Percentiles rank a stretch among this genome's conserved stretches.
Conservation (phyloP, 2,329 filamentous ascomycete genomes). For the Trichoderma semiorbis region DNA sequence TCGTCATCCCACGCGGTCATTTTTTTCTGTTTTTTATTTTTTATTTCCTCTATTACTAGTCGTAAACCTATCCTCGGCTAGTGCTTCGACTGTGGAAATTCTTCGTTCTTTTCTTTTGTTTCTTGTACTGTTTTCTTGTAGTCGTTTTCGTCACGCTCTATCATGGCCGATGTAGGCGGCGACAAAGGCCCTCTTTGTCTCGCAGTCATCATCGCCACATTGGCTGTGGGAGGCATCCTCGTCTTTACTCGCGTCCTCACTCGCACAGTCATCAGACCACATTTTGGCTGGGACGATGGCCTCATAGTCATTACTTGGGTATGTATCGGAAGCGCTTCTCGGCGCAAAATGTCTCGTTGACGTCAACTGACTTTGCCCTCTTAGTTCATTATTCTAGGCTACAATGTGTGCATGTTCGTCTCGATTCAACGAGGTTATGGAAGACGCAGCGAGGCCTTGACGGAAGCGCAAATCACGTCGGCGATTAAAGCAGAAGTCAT, state of each 20-base stretch:
- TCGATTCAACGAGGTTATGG: neutral
- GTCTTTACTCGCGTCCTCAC: neutral
- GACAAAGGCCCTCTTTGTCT: neutral
- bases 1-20: neutral
- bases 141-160: neutral
- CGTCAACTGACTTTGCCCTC: neutral
- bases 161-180: neutral
- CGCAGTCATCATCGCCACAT: neutral
- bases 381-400: neutral
- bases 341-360: neutral
- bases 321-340: neutral
- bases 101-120: neutral
- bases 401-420: neutral
- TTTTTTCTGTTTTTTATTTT: neutral
- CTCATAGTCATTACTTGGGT: neutral
- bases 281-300: neutral
- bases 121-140: neutral
- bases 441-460: neutral
- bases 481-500: neutral
- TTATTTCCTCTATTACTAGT: neutral
- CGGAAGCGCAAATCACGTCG: neutral
- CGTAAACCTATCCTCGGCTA: neutral
- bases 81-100: neutral
- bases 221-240: neutral
- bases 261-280: neutral